phyloP scores from a whole-genome alignment of 2,329 filamentous ascomycete genomes.

The Calonectria fujianensis region DNA sequence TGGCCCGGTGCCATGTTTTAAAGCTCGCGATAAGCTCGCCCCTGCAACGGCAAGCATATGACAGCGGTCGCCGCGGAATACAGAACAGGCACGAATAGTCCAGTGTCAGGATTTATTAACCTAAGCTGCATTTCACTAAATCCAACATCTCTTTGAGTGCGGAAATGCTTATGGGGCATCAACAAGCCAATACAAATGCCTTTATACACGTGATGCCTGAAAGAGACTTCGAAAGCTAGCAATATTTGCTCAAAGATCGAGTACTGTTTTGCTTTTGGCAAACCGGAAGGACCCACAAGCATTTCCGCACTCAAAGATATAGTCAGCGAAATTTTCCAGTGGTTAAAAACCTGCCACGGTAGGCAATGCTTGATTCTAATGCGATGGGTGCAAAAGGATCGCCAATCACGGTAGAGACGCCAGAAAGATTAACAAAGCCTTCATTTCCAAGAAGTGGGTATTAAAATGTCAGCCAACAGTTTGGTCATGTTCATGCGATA shows the following conservation, averaged over 20 bases:
- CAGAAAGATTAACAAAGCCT: background rate
- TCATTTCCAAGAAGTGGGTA: background rate
- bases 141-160: too few species aligned
- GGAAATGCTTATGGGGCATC: too few species aligned
- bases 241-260: too few species aligned
- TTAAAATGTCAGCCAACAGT: too few species aligned
- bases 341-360: background rate
- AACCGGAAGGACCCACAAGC: too few species aligned
- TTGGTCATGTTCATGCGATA: background rate
- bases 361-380: background rate
- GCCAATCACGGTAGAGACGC: background rate
- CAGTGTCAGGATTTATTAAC: too few species aligned
- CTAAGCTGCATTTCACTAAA: background rate
- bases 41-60: background rate
- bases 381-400: background rate
- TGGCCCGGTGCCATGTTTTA: background rate
- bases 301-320: too few species aligned
- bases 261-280: too few species aligned
- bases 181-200: too few species aligned
- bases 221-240: too few species aligned
- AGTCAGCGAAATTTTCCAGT: background rate
- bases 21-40: background rate
- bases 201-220: too few species aligned
- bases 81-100: background rate
- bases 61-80: background rate